Evolutionary conservation across 2,329 filamentous ascomycete species (phyloP), one percentile per base, ranked within the genome.

Genomic region (Microdochium paspali): DNA sequence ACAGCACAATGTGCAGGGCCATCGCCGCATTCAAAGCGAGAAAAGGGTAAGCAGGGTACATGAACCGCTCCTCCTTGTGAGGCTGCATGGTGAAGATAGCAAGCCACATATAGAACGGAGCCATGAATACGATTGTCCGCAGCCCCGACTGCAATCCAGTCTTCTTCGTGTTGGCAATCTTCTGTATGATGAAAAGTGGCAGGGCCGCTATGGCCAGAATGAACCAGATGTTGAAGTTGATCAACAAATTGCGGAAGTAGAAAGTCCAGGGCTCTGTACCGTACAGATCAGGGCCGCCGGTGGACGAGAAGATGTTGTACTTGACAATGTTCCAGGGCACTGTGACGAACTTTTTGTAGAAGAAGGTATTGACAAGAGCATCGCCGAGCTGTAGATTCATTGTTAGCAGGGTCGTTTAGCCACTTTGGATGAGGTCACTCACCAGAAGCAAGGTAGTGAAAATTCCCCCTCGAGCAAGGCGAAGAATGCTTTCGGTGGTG

Each of bases 171-270:
- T 80, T 76, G 46, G 87, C 64, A 3, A 84, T 53, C 54, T 88
- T 85, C 56, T 94, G 88, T 0, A 90, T 54, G 0, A 87, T 55
- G 53, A 95, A 83, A 1, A 96, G 69, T 0, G 91, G 91, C 15
- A 89, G 68, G 1, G 86, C 80, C 4, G 79, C 61, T 44, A 95
- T 65, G 0, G 90, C 90, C 12, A 97, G 74, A 10, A 89, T 61
- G 56, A 96, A 90, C 89, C 90, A 97, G 44, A 95, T 67, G 61
- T 97, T 95, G 73, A 97, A 98, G 69, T 98, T 98, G 49, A 98
- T 74, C 15, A 85, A 70, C 40, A 98, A 70, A 58, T 98, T 98
- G 57, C 87, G 86, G 56, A 95, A 74, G 66, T 98, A 98, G 63
- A 96, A 98, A 46, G 90, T 85, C 93, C 91, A 97, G 1, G 91